phyloP scores from a whole-genome alignment of 2,329 filamentous ascomycete genomes.

The Epichloe bromicola region DNA sequence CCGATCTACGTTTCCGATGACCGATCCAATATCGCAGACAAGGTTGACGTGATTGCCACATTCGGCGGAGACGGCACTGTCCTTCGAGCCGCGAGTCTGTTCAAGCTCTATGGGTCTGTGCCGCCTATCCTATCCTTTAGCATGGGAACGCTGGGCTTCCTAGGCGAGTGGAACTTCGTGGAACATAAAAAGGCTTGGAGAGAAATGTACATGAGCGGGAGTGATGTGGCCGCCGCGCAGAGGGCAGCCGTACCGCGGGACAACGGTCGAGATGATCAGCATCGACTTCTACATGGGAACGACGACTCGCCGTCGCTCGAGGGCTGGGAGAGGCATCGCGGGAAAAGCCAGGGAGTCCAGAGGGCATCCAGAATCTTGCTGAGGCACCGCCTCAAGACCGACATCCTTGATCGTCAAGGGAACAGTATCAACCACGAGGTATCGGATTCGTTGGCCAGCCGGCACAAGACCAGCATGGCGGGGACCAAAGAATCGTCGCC shows the following conservation, averaged over 20 bases:
- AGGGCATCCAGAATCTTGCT: conserved; percentile 72
- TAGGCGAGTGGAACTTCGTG: conserved; percentile 91
- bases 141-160: conserved; percentile 90
- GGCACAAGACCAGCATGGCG: conserved; percentile 27
- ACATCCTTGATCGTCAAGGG: conserved; percentile 62
- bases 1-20: conserved; percentile 53
- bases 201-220: conserved; percentile 76
- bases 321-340: conserved; percentile 61
- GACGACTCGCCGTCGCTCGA: conserved; percentile 8
- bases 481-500: conserved; percentile 24
- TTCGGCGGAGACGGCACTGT: conserved; percentile 64
- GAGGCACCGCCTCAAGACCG: conserved; percentile 75
- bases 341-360: conserved; percentile 66
- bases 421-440: conserved; percentile 42
- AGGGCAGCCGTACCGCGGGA: conserved; percentile 26
- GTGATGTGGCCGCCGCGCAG: conserved; percentile 32
- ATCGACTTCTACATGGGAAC: not conserved
- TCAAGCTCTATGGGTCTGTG: conserved; percentile 62
- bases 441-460: conserved; percentile 31
- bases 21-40: conserved; percentile 49
- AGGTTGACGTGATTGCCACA: conserved; percentile 80
- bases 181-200: conserved; percentile 88
- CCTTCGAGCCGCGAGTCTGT: conserved; percentile 38
- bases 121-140: conserved; percentile 90
- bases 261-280: conserved; percentile 8